Conservation (phyloP, 768 basidiomycete genomes). For the Pisolithus sp. region DNA sequence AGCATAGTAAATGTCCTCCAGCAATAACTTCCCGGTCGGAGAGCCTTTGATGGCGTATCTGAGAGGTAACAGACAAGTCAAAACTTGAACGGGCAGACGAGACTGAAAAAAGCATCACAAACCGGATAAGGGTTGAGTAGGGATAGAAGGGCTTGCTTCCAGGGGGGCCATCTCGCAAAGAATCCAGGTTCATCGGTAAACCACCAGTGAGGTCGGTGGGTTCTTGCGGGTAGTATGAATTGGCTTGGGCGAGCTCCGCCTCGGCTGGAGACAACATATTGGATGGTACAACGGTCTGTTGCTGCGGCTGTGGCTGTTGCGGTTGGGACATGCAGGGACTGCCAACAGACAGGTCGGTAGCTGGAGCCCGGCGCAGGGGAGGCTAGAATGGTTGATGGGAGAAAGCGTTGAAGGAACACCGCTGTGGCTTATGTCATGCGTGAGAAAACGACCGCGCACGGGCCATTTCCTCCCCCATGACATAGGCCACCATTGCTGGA, state of each 20-base stretch:
- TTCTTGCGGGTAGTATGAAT: conserved; percentile 66
- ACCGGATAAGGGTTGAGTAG: conserved; percentile 88
- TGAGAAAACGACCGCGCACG: conserved; percentile 47
- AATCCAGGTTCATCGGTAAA: conserved; percentile 81
- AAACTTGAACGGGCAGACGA: conserved; percentile 1
- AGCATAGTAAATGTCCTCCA: conserved; percentile 90
- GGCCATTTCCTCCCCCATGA: conserved; percentile 36
- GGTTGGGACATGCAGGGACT: conserved; percentile 41
- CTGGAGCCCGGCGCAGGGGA: background rate
- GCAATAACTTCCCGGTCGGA: conserved; percentile 75
- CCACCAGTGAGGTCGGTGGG: conserved; percentile 78
- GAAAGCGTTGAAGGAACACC: conserved; percentile 32
- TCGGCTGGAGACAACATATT: conserved; percentile 53
- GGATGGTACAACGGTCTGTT: conserved; percentile 51
- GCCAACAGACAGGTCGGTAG: conserved; percentile 7
- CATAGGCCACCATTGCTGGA: conserved; percentile 15
- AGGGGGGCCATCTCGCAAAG: conserved; percentile 79
- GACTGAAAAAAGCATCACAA: conserved; percentile 24
- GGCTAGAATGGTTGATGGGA: conserved; percentile 23
- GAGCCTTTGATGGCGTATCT: conserved; percentile 92
- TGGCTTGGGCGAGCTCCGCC: conserved; percentile 46
- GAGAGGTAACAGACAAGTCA: conserved; percentile 9
- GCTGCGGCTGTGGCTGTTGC: conserved; percentile 25
- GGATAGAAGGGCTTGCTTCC: conserved; percentile 90
- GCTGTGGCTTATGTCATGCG: conserved; percentile 51